These are phyloP conservation scores for Wickerhamomyces queroliae DNA, from an alignment of 805 yeast species.

Conservation along the genomic window DNA sequence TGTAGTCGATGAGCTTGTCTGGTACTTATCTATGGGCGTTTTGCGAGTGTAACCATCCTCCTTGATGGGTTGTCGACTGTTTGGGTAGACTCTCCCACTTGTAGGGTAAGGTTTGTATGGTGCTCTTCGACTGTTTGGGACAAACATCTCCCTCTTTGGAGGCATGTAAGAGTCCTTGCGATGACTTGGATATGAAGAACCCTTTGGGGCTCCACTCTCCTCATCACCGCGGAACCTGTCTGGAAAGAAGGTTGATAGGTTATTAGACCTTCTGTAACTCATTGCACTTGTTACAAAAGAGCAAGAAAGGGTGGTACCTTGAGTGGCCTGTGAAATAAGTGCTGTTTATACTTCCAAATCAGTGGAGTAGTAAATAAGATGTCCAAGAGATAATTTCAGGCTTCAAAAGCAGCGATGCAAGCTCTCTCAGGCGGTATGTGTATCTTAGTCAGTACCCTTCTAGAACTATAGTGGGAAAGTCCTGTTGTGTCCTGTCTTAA, in stretches of 20 bases:
- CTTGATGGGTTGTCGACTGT: not conserved
- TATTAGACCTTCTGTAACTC: constrained; percentile 1
- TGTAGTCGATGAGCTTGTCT: not conserved
- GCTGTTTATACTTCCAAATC: no score
- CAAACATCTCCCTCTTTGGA: not conserved
- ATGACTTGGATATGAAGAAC: not conserved
- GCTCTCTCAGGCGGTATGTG: no score
- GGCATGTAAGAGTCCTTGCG: constrained; percentile 1
- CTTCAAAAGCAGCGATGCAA: no score
- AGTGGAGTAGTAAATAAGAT: no score
- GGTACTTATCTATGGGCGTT: not conserved
- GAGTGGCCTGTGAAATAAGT: no score
- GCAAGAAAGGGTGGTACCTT: no score
- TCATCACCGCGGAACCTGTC: constrained; percentile 1
- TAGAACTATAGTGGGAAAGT: no score
- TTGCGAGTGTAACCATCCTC: not conserved
- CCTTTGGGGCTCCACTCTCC: not conserved
- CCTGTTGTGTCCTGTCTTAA: no score
- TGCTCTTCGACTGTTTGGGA: not conserved
- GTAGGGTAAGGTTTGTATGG: no score
- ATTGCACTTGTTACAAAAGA: no score
- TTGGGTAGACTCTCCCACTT: not conserved
- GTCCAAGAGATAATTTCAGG: no score
- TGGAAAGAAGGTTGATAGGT: constrained; percentile 3
- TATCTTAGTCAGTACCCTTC: no score